A percentile compares a stretch with the other conserved stretches of the same genome.
Conservation (phyloP, 2,329 filamentous ascomycete species). For the Colletotrichum gloeosporioides region DNA sequence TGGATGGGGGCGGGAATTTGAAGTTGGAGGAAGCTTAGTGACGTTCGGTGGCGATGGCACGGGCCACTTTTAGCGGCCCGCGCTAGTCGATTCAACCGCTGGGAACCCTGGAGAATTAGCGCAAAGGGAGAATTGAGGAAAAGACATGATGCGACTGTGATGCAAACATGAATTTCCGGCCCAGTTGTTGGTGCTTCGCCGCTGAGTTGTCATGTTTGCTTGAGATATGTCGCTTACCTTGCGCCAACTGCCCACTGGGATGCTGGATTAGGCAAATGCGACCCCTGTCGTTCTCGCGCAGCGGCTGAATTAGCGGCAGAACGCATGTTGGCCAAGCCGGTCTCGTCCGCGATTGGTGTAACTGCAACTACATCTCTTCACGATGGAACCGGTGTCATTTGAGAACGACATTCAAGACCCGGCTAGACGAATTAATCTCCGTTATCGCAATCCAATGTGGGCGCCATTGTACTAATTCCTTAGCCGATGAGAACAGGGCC, state of each 20-base stretch:
- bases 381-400: background rate
- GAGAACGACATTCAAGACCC: background rate
- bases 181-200: background rate
- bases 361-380: background rate
- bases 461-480: too few relatives aligned
- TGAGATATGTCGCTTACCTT: accelerated
- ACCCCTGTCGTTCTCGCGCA: background rate
- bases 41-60: background rate
- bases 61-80: background rate
- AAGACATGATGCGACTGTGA: background rate
- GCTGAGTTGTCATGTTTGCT: background rate
- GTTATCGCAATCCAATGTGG: background rate
- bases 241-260: background rate
- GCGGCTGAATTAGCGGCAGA: background rate
- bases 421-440: background rate
- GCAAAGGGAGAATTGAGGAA: background rate
- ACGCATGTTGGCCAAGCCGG: background rate
- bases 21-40: background rate
- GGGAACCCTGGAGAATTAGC: background rate
- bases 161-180: background rate
- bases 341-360: background rate
- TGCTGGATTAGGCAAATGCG: background rate
- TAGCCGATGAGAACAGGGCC: too few relatives aligned
- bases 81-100: background rate
- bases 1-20: background rate